Conservation (phyloP, 2,329 filamentous ascomycete species). For the Blastomyces emzantsi region DNA sequence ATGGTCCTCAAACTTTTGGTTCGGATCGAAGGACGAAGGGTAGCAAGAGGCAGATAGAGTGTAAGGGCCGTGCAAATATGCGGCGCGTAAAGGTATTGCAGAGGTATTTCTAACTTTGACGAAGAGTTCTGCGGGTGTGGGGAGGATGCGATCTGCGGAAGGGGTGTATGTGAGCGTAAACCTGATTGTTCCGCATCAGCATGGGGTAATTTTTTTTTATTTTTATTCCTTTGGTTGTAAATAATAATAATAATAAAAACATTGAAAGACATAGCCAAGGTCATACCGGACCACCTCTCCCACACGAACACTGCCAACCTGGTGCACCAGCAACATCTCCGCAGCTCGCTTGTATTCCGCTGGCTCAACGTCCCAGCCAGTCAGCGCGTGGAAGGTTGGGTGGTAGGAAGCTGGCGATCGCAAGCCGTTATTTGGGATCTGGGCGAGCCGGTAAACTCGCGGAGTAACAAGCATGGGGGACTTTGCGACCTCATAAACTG, state of each 20-base stretch:
- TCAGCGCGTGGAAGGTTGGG: conserved; percentile 25
- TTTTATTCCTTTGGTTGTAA: no score
- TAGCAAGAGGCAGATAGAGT: conserved; percentile 81
- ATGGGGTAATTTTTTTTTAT: not conserved
- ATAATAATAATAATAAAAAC: no score
- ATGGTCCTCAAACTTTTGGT: conserved; percentile 62
- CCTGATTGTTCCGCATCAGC: conserved; percentile 27
- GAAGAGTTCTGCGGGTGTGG: conserved; percentile 69
- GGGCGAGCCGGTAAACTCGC: conserved; percentile 35
- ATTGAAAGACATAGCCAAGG: conserved; percentile 2
- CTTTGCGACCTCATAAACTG: conserved; percentile 19
- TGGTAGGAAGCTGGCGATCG: conserved; percentile 18
- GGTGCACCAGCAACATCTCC: conserved; percentile 80
- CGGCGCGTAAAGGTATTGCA: conserved; percentile 80
- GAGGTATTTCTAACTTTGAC: conserved; percentile 89
- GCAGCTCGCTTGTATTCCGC: conserved; percentile 19
- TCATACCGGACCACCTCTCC: conserved; percentile 81
- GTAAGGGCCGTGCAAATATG: conserved; percentile 94
- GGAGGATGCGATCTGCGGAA: conserved; percentile 77
- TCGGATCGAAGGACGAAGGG: conserved; percentile 72
- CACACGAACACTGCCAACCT: conserved; percentile 83
- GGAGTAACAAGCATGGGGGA: conserved; percentile 36
- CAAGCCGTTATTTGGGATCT: conserved; percentile 27
- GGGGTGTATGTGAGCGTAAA: conserved; percentile 89
- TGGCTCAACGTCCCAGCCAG: conserved; percentile 27